These are phyloP conservation scores for Pseudocercospora crystallina DNA, from an alignment of 2,329 filamentous ascomycete species.

Conservation along the genomic window DNA sequence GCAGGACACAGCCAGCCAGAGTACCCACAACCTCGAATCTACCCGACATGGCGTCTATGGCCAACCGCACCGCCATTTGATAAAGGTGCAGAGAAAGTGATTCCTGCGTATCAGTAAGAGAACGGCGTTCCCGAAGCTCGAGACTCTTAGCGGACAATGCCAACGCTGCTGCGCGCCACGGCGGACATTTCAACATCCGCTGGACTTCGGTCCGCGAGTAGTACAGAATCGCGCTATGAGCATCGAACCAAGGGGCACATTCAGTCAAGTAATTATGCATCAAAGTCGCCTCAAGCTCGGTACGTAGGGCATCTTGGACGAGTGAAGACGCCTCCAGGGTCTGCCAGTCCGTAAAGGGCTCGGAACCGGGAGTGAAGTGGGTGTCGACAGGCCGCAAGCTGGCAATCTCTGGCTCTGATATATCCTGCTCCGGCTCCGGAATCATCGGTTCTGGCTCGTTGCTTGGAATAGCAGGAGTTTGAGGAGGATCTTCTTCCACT, in stretches of 20 bases:
- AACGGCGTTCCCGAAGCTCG: conserved; percentile 11
- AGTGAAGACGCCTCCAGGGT: conserved; percentile 15
- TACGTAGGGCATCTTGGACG: conserved; percentile 12
- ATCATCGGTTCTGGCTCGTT: not conserved
- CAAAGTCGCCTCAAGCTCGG: conserved; percentile 12
- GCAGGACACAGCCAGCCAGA: conserved; percentile 13
- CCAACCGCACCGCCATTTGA: conserved; percentile 15
- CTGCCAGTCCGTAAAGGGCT: conserved; percentile 14
- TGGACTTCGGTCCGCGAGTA: conserved; percentile 14
- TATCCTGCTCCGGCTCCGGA: conserved; percentile 1
- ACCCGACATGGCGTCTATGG: conserved; percentile 17
- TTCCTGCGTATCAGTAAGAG: conserved; percentile 7
- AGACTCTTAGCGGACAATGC: conserved; percentile 18
- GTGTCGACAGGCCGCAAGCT: conserved; percentile 3
- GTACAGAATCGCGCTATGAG: conserved; percentile 11
- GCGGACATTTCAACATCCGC: conserved; percentile 16
- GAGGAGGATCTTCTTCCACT: not conserved
- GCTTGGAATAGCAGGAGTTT: not conserved
- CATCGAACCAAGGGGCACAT: conserved; percentile 18
- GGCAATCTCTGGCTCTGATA: conserved; percentile 1
- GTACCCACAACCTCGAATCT: conserved; percentile 16
- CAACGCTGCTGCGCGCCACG: conserved; percentile 17
- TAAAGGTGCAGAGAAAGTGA: conserved; percentile 15
- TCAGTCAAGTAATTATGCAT: conserved; percentile 19
- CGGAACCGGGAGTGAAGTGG: conserved; percentile 6